Percentiles rank a stretch among this genome's conserved stretches.
phyloP scores from a whole-genome alignment of 2,329 filamentous ascomycete species.

The Fusarium continuum region DNA sequence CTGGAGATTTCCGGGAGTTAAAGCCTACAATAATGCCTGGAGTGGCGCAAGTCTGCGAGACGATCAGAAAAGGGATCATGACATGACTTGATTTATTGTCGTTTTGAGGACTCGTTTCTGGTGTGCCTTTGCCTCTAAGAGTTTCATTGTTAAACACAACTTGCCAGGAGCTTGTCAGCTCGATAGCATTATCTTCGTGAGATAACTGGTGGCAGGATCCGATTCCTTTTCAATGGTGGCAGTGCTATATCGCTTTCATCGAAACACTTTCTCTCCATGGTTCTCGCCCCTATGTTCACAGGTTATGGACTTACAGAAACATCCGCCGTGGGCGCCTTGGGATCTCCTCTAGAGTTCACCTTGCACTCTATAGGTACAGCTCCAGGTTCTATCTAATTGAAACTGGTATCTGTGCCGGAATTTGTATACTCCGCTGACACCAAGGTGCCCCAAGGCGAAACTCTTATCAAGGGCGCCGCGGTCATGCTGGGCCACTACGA shows the following conservation, averaged over 20 bases:
- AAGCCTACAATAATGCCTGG: conserved; percentile 88
- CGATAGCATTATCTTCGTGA: conserved; percentile 86
- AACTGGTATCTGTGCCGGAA: conserved; percentile 89
- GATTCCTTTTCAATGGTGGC: conserved; percentile 92
- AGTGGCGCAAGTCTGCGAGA: conserved; percentile 96
- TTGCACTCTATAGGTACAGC: conserved; percentile 79
- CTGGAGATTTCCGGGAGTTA: conserved; percentile 91
- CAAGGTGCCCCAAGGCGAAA: conserved; percentile 86
- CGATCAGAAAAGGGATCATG: conserved; percentile 92
- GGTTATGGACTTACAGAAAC: conserved; percentile 97
- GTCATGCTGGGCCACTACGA: conserved; percentile 83
- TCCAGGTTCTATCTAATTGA: conserved; percentile 81
- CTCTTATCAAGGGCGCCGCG: conserved; percentile 81
- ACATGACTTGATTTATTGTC: conserved; percentile 74
- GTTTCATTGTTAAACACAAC: conserved; percentile 63
- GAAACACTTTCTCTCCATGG: conserved; percentile 87
- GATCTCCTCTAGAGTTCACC: conserved; percentile 85
- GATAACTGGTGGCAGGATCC: conserved; percentile 84
- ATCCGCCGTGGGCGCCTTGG: conserved; percentile 78
- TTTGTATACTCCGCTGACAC: conserved; percentile 81
- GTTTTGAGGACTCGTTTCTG: conserved; percentile 81
- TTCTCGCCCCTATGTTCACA: conserved; percentile 90
- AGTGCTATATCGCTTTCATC: conserved; percentile 91
- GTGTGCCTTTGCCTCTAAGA: conserved; percentile 68
- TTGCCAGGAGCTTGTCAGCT: conserved; percentile 75